Conservation (phyloP, 768 basidiomycete genomes). For the Boletus fagicola region DNA sequence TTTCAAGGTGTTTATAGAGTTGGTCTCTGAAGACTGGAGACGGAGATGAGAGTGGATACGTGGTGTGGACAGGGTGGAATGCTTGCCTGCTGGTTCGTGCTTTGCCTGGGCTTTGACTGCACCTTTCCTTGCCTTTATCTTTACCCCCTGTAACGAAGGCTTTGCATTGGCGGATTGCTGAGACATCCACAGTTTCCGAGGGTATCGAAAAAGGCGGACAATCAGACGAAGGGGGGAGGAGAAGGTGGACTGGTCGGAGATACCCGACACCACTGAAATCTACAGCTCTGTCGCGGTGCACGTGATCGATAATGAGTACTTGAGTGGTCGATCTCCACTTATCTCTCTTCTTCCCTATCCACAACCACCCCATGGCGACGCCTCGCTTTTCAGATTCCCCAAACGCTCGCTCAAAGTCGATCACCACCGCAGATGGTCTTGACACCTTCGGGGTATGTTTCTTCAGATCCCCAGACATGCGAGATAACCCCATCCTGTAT, state of each 20-base stretch:
- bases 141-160: constrained; percentile 90
- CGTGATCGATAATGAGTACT: constrained; percentile 24
- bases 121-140: constrained; percentile 91
- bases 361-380: constrained; percentile 21
- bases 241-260: constrained; percentile 19
- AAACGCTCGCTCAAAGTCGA: constrained; percentile 79
- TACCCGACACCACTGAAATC: constrained; percentile 18
- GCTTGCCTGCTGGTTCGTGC: constrained; percentile 79
- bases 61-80: not conserved
- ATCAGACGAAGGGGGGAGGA: constrained; percentile 10
- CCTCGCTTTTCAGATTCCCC: constrained; percentile 55
- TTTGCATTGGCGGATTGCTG: constrained; percentile 79
- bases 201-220: constrained; percentile 30
- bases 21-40: constrained; percentile 85
- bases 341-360: constrained; percentile 9
- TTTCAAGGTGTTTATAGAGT: constrained; percentile 87
- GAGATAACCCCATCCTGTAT: not conserved
- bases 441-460: constrained; percentile 74
- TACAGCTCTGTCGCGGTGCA: constrained; percentile 16
- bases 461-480: not conserved
- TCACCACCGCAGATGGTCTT: constrained; percentile 69
- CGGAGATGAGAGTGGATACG: constrained; percentile 12
- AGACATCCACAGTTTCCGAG: constrained; percentile 80
- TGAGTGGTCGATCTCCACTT: constrained; percentile 1
- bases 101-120: constrained; percentile 90